These are phyloP conservation scores for Sextonia rubra DNA, from an alignment of 164 flowering plant genomes.

Conservation along the genomic window DNA sequence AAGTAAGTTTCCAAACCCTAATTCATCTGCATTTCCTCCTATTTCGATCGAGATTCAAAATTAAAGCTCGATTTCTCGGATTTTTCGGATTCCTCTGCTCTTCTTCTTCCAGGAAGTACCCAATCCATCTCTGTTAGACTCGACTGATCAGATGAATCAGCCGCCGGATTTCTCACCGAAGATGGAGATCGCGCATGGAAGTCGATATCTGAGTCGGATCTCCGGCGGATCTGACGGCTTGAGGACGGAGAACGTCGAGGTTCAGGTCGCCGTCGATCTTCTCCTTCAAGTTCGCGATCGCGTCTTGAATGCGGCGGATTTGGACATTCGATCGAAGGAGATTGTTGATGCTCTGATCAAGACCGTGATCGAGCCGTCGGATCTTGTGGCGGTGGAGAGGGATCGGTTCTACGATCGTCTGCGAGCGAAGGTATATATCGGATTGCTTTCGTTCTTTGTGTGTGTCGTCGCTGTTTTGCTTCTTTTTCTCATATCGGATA, in stretches of 20 bases:
- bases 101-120: background rate
- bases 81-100: background rate
- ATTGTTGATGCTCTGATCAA: background rate
- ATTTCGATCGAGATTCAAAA: background rate
- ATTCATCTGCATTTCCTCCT: background rate
- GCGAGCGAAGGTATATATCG: conserved; percentile 2
- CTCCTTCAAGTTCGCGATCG: background rate
- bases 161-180: background rate
- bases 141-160: background rate
- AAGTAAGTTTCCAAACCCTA: background rate
- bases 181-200: background rate
- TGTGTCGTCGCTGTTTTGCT: background rate
- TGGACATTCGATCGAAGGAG: conserved; percentile 1
- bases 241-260: background rate
- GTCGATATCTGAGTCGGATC: background rate
- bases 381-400: background rate
- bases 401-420: background rate
- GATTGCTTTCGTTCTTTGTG: background rate
- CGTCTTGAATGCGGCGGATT: background rate
- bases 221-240: background rate
- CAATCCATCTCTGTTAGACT: background rate
- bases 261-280: background rate
- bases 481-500: background rate
- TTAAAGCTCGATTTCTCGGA: background rate
- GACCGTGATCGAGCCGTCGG: conserved; percentile 1